These are phyloP conservation scores for Aspergillus bertholletiae DNA, from an alignment of 495 filamentous ascomycete species.

Conservation along the genomic window DNA sequence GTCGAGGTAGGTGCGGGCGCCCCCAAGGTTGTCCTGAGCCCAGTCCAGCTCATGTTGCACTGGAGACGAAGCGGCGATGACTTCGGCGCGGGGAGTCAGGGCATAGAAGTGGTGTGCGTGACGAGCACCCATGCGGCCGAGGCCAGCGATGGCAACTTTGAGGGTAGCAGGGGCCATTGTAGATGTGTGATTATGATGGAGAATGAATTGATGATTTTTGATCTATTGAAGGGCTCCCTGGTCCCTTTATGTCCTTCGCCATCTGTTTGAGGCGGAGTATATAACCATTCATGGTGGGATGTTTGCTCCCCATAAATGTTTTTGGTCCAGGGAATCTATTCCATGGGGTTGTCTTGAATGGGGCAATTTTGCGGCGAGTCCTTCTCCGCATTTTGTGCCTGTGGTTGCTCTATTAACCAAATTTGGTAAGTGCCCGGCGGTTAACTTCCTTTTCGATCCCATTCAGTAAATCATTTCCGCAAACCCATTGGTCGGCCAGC, in stretches of 20 bases:
- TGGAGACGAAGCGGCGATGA: constrained; percentile 45
- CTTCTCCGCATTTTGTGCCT: not conserved
- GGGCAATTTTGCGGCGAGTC: not conserved
- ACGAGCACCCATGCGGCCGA: constrained; percentile 51
- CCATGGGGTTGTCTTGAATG: not conserved
- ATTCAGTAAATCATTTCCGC: not conserved
- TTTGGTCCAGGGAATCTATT: not conserved
- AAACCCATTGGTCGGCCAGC: not conserved
- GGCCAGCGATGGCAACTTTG: constrained; percentile 43
- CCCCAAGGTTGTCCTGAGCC: constrained; percentile 34
- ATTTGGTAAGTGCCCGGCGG: not conserved
- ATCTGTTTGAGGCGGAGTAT: not conserved
- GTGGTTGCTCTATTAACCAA: not conserved
- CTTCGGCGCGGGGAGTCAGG: constrained; percentile 41
- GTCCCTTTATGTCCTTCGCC: not conserved
- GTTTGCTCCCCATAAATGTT: not conserved
- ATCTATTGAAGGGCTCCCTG: not conserved
- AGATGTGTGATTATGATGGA: not conserved
- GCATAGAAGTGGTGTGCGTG: constrained; percentile 45
- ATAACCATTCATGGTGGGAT: not conserved
- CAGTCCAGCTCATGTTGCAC: constrained; percentile 39
- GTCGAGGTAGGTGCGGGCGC: constrained; percentile 34
- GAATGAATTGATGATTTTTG: not conserved
- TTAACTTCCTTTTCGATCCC: not conserved
- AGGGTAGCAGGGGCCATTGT: not conserved